Evolutionary conservation across 192 early-diverging fungal genomes (phyloP), one percentile per base, ranked within the genome.

Genomic region (Rhizophagus sp.): DNA sequence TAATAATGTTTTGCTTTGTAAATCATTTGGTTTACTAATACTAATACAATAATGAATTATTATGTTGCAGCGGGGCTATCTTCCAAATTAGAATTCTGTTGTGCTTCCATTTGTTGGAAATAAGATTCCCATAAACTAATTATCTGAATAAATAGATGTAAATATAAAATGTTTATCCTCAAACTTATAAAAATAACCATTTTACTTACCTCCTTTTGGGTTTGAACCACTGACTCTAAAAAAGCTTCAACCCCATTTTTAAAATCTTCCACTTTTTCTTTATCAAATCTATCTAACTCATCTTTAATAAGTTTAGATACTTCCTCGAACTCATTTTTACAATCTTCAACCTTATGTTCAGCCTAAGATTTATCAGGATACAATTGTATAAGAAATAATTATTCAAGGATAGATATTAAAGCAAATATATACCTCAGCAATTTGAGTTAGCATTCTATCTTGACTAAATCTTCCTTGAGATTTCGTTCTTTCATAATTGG

Each of bases 241-340:
- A 94, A 94, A 4, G 87, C 79, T 75, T 95, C 93, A 57, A 95
- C 87, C 52, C 91, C 84, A 41, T 87, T 88, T 80, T 93, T 90
- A 79, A 97, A 95, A 78, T 97, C 95, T 61, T 90, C 89, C 33
- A 95, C 91, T 52, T 93, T 92, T 71, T 93, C 91, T 8, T 85
- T 85, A 82, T 97, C 95, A 81, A 94, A 95, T 47, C 93, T 87
- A 75, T 91, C 92, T 71, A 97, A 79, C 83, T 97, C 95, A 24
- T 84, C 85, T 76, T 89, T 88, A 62, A 97, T 87, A 33, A 93
- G 77, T 61, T 86, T 87, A 19, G 94, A 90, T 22, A 96, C 93
- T 76, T 93, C 91, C 39, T 94, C 91, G 84, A 93, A 95, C 7
- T 94, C 92, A 27, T 89, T 89, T 69, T 85, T 84, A 44, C 82